Evolutionary conservation across 2,329 filamentous ascomycete genomes (phyloP), one percentile per base, ranked within the genome.

Genomic region (Xylariaceae sp.): DNA sequence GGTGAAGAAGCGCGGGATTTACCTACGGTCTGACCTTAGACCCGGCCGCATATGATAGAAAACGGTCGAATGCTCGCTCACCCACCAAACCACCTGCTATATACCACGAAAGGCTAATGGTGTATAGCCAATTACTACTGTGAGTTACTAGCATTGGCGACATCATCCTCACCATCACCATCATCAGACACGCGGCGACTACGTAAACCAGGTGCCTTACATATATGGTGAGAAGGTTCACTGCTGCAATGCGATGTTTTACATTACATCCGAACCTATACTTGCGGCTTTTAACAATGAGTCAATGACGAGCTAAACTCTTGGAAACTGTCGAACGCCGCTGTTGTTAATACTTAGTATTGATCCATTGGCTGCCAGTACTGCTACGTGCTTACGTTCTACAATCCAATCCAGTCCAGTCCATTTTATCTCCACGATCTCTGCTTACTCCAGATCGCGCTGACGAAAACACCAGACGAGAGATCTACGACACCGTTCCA

Each of bases 361-460:
- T 29, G 26, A 29, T 29, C 26, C 10, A 5, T 29, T 10, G 5
- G 10, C 26, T 29, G 10, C 26, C 52, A 49, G 44, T 46, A 50
- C 50, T 41, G 23, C 50, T 29, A 44, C 21, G 16, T 44, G 26
- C 46, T 20, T 40, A 19, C n/a, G 32, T 43, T 2, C 40, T 41
- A 40, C 32, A 18, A 49, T 52, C 41, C 50, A 23, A n/a, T 48
- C 21, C 43, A 23, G 52, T 52, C 47, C 23, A 55, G 19, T 26
- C 40, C 19, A 43, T 29, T 18, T 51, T 48, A 46, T 55, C 59
- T 56, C 59, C 59, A 51, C 59, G 56, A 62, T 62, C 56, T 58
- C 20, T 40, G 26, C 40, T 45, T 32, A 40, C 40, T 41, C 43
- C 46, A 56, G 59, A 59, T 61, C 55, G 40, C 29, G 54, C 53